phyloP scores from a whole-genome alignment of 1,139 yeast genomes.

The Groenewaldozyma sp. region DNA sequence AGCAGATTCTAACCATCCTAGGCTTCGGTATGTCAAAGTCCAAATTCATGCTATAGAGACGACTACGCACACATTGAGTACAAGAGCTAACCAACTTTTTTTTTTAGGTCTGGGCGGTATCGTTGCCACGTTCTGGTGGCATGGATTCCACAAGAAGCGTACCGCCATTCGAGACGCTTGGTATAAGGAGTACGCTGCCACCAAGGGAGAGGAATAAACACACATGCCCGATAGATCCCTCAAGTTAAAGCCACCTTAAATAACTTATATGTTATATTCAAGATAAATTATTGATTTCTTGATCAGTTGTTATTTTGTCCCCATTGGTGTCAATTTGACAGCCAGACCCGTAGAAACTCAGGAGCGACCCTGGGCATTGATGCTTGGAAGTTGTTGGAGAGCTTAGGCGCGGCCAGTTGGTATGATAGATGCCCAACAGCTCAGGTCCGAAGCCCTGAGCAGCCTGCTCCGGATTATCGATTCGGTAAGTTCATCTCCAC shows the following conservation, averaged over 20 bases:
- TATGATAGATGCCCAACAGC: constrained; percentile 17
- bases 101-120: constrained; percentile 35
- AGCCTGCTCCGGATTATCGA: constrained; percentile 26
- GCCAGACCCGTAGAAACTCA: too few relatives aligned
- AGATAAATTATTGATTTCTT: too few relatives aligned
- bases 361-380: too few relatives aligned
- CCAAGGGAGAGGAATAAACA: constrained; percentile 42
- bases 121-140: constrained; percentile 1
- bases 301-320: too few relatives aligned
- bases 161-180: constrained; percentile 74
- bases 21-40: constrained; percentile 4
- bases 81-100: not conserved
- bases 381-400: too few relatives aligned
- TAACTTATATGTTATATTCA: too few relatives aligned
- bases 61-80: not conserved
- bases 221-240: not conserved
- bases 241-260: not conserved
- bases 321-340: not conserved
- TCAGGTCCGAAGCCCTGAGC: constrained; percentile 25
- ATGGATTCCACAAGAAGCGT: constrained; percentile 54
- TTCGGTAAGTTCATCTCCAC: constrained; percentile 22
- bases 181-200: constrained; percentile 70
- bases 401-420: too few relatives aligned
- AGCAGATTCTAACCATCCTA: not conserved
- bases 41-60: too few relatives aligned